Percentiles rank a stretch among this genome's conserved stretches.
These are phyloP conservation scores for Mycena pura DNA, from an alignment of 768 basidiomycete species.

Conservation along the genomic window DNA sequence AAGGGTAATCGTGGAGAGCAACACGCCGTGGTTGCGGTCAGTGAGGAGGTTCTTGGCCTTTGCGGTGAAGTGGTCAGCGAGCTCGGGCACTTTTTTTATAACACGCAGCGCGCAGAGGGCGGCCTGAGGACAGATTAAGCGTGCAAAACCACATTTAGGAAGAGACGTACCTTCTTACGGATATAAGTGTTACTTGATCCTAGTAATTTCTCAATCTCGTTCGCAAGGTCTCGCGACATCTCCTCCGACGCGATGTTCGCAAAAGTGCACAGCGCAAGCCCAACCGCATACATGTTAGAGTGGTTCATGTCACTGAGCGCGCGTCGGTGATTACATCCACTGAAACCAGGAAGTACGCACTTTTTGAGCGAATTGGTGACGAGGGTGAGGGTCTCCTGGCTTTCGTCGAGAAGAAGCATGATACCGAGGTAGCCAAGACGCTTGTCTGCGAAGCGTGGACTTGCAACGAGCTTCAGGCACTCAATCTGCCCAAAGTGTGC, in stretches of 20 bases:
- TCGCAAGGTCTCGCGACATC: slow-evolving; percentile 97
- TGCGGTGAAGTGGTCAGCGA: slow-evolving; percentile 87
- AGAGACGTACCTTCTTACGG: slow-evolving; percentile 84
- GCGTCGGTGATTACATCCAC: slow-evolving; percentile 13
- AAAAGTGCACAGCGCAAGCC: slow-evolving; percentile 95
- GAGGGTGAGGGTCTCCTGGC: slow-evolving; percentile 94
- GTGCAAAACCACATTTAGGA: slow-evolving; percentile 8
- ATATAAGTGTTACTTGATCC: slow-evolving; percentile 99
- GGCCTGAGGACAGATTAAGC: slow-evolving; percentile 59
- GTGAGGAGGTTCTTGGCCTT: slow-evolving; percentile 92
- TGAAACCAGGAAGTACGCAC: slow-evolving; percentile 50
- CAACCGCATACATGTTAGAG: slow-evolving; percentile 98
- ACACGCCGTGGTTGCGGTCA: slow-evolving; percentile 96
- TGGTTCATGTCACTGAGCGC: slow-evolving; percentile 94
- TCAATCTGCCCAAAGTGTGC: slow-evolving; percentile 99
- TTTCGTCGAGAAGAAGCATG: slow-evolving; percentile 97
- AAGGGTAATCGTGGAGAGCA: slow-evolving; percentile 92
- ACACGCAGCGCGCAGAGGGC: slow-evolving; percentile 94
- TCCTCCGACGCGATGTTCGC: slow-evolving; percentile 99
- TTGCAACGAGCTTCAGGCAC: slow-evolving; percentile 92
- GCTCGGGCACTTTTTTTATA: slow-evolving; percentile 94
- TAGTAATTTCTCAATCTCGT: slow-evolving; percentile 96
- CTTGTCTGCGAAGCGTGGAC: slow-evolving; percentile 96
- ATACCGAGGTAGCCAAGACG: slow-evolving; percentile 96
- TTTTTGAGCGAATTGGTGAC: slow-evolving; percentile 99